Evolutionary conservation across 192 early-diverging fungal genomes (phyloP), one percentile per base, ranked within the genome.

Genomic region (Funneliformis mosseae): DNA sequence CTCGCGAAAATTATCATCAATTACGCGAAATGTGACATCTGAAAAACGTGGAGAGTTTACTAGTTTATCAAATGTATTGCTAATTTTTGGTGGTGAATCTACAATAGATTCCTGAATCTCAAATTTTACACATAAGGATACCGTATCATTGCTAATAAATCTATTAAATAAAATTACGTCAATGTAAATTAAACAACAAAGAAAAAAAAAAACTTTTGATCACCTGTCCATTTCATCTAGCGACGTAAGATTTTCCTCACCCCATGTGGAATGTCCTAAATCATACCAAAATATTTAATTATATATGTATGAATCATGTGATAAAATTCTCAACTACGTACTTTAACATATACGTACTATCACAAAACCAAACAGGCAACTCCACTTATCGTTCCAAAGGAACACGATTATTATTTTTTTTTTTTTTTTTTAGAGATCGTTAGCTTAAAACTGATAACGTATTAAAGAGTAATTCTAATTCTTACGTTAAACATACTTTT

Each of bases 91-190:
- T 25, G n/a, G 50, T 18, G 62, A 27, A 42, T 81, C 80, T 38
- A 83, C 33, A 46, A 77, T 81, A 60, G 45, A 81, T 45, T 79
- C 77, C 33, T 69, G 80, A 69, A 84, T 62, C 39, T 83, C 83
- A 38, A 85, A 81, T 59, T 83, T 81, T 21, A 85, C 84, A 68
- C 50, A 78, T 14, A 85, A 63, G 33, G 77, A 83, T 25, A 81
- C 50, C 10, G 81, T 82, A 41, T 82, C 69, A 25, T 82, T 77
- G 21, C 60, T 50, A n/a, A 82, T 79, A 41, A 79, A 79, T 71
- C 78, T 79, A 28, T 76, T 74, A 25, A 48, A 33, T 41, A 42
- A 42, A 33, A 16, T n/a, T n/a, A n/a, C n/a, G n/a, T n/a, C n/a
- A n/a, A n/a, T n/a, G n/a, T 23, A 74, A 25, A 74, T 74, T 48